Base-by-base conservation (phyloP, 768 basidiomycete species). In the Tylopilus rubrobrunneus region DNA sequence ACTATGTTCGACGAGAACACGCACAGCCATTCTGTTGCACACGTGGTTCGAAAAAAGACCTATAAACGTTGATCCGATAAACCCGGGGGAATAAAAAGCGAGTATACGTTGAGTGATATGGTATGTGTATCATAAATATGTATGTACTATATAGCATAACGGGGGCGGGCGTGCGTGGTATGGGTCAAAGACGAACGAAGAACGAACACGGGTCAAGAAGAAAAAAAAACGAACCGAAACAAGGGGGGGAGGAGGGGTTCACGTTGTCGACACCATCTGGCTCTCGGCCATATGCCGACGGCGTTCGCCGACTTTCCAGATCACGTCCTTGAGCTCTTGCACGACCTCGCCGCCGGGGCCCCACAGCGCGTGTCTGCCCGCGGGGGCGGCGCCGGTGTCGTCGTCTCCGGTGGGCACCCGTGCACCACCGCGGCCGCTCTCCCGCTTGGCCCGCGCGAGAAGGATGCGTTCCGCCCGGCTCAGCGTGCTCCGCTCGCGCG, bases 251-350 rank as follows among this genome's bases (percentile, higher is more conserved):
- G 34, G 34, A 36, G 36, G 17, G 36, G 17, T 17, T 34, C 34
- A 34, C 34, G 37, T 37, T 17, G 37, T 17, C 15, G 17, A 37
- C 23, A 53, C 45, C 19, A 19, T 19, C 19, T 19, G 19, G 15
- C 34, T 43, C 56, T 73, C 69, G 11, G 60, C 63, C 77, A 85
- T 74, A 67, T 76, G 77, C 55, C 85, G 71, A 66, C 83, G 74
- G 62, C 77, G 76, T 70, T 91, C 86, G 31, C 88, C 80, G 9
- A 92, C 89, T 67, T 89, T 86, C 87, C 86, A 89, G 29, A 92
- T 92, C 11, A 92, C 89, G 60, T 91, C 89, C 67, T 87, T 89
- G 57, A 92, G 73, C 67, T 92, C 89, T 66, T 89, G 83, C 6
- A 92, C 87, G 34, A 92, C 88, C 56, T 91, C 89, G 1, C 83